Conservation (phyloP, 805 yeast species). For the Yamadazyma paraphyllophila region DNA sequence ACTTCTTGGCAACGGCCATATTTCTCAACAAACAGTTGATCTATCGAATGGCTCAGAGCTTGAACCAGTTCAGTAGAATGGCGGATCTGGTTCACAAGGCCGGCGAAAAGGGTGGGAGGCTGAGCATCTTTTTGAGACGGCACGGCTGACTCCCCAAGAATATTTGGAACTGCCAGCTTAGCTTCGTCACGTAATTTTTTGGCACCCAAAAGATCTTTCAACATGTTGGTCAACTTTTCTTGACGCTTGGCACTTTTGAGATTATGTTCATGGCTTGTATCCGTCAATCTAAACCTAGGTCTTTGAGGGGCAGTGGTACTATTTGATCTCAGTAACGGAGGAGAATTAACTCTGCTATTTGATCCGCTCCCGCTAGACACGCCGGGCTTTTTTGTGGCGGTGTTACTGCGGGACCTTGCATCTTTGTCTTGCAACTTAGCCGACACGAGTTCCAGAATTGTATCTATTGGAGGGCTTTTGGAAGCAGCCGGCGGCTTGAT, state of each 20-base stretch:
- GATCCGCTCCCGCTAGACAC: not conserved
- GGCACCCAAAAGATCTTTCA: conserved; percentile 73
- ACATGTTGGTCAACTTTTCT: conserved; percentile 71
- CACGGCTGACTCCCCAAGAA: conserved; percentile 23
- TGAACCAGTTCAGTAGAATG: conserved; percentile 12
- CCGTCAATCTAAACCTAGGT: conserved; percentile 54
- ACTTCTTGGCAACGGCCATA: conserved; percentile 95
- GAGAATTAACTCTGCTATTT: conserved; percentile 9
- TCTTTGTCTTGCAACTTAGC: conserved; percentile 1
- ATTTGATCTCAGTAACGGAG: conserved; percentile 18
- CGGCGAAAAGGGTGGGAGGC: conserved; percentile 74
- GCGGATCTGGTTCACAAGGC: conserved; percentile 59
- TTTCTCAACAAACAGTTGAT: conserved; percentile 71
- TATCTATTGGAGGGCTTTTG: not conserved
- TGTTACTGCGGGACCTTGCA: not conserved
- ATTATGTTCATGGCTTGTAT: conserved; percentile 84
- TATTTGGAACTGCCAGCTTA: conserved; percentile 68
- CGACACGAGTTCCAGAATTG: not conserved
- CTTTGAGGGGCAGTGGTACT: conserved; percentile 5
- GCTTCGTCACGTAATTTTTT: conserved; percentile 70
- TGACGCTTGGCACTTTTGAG: conserved; percentile 73
- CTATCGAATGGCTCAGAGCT: conserved; percentile 20
- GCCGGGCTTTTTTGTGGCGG: conserved; percentile 1
- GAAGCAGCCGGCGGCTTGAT: not conserved
- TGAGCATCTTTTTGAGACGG: conserved; percentile 12